phyloP scores from a whole-genome alignment of 2,329 filamentous ascomycete species.

The Dryadomyces quercus-mongolicae region DNA sequence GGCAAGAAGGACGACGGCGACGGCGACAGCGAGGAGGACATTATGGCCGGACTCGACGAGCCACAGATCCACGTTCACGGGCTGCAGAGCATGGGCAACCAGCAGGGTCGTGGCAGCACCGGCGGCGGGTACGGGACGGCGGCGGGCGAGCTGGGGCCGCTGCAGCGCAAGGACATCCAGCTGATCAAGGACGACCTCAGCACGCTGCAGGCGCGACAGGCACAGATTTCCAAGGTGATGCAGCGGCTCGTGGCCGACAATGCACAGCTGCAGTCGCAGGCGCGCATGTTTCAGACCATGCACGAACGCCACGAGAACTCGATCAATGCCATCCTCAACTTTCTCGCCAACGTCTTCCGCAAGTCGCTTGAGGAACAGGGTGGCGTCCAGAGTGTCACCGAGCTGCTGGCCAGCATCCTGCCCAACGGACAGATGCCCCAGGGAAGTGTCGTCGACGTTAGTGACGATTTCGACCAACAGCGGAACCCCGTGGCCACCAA shows the following conservation, averaged over 20 bases:
- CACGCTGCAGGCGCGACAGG: conserved; percentile 75
- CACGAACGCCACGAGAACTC: conserved; percentile 97
- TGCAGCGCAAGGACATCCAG: conserved; percentile 61
- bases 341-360: conserved; percentile 92
- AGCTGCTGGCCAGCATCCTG: conserved; percentile 70
- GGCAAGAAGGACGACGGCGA: conserved; percentile 53
- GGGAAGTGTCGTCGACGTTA: conserved; percentile 44
- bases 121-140: conserved; percentile 12
- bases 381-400: conserved; percentile 63
- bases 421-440: conserved; percentile 41
- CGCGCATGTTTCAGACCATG: conserved; percentile 76
- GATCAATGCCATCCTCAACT: conserved; percentile 96
- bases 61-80: conserved; percentile 12
- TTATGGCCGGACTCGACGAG: conserved; percentile 36
- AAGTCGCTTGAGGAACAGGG: conserved; percentile 81
- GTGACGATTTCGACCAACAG: conserved; percentile 44
- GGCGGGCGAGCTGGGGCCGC: conserved; percentile 27
- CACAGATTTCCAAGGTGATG: conserved; percentile 74
- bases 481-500: conserved; percentile 23
- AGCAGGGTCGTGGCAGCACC: conserved; percentile 10
- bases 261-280: conserved; percentile 76
- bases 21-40: conserved; percentile 61
- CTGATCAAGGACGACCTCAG: conserved; percentile 69
- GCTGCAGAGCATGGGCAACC: conserved; percentile 7
- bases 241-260: conserved; percentile 73